Evolutionary conservation across 2,329 filamentous ascomycete genomes (phyloP).

Genomic region (Ophiostoma montium): DNA sequence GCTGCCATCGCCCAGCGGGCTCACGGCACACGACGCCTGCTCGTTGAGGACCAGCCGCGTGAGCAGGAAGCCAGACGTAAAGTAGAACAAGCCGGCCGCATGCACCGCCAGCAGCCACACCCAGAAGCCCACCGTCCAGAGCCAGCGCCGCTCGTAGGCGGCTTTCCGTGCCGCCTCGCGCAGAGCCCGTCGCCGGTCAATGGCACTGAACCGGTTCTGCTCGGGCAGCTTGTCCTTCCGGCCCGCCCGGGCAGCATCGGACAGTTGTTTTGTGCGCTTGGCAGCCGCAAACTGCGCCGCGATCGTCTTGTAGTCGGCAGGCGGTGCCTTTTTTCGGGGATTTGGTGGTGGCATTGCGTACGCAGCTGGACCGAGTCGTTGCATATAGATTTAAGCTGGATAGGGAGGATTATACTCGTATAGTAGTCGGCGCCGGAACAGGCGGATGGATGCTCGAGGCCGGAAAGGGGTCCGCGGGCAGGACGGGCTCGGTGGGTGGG

Average conservation of each 20-base stretch:
- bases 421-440: background rate
- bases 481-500: background rate
- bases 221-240: constrained; percentile 18
- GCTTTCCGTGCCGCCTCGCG: constrained; percentile 34
- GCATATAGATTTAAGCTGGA: background rate
- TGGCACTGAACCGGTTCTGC: constrained; percentile 17
- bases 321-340: constrained; percentile 14
- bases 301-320: constrained; percentile 35
- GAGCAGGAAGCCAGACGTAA: constrained; percentile 87
- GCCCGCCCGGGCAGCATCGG: constrained; percentile 20
- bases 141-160: constrained; percentile 38
- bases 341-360: constrained; percentile 9
- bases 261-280: constrained; percentile 32
- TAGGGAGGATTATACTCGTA: background rate
- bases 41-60: constrained; percentile 70
- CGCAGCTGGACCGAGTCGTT: background rate
- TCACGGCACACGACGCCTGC: constrained; percentile 53
- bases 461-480: background rate
- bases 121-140: constrained; percentile 54
- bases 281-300: constrained; percentile 39
- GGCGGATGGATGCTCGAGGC: background rate
- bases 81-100: constrained; percentile 70
- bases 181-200: constrained; percentile 30
- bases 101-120: constrained; percentile 60
- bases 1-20: constrained; percentile 43